Evolutionary conservation across 768 basidiomycete species (phyloP).

Genomic region (Calocybe gangraenosa): DNA sequence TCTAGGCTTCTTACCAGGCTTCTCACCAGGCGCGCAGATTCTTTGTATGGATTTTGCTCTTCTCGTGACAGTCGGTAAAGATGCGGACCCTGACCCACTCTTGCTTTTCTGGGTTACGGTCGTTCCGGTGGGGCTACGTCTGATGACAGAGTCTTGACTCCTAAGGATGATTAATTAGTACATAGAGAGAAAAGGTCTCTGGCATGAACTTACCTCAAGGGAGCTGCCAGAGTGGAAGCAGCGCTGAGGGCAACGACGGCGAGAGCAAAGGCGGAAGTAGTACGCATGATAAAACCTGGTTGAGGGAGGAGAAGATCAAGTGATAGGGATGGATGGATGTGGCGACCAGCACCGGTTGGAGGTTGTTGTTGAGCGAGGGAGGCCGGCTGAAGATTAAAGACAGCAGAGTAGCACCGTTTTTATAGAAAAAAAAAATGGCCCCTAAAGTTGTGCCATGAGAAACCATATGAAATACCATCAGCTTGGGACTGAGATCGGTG

Average conservation of each 20-base stretch:
- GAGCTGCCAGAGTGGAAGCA: conserved; percentile 25
- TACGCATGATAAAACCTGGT: conserved; percentile 9
- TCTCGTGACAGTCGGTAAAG: no score
- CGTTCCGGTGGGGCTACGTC: no score
- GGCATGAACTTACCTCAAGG: no score
- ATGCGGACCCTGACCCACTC: no score
- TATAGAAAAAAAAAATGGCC: not conserved
- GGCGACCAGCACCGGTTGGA: conserved; percentile 33
- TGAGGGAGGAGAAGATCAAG: conserved; percentile 11
- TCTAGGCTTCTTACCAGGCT: no score
- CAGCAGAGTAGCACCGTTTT: not conserved
- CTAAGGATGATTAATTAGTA: no score
- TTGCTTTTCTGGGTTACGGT: no score
- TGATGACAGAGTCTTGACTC: no score
- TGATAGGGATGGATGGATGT: conserved; percentile 17
- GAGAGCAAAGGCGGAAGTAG: conserved; percentile 24
- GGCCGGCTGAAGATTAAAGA: conserved; percentile 27
- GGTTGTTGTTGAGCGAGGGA: conserved; percentile 26
- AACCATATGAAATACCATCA: not conserved
- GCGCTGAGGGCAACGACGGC: conserved; percentile 27
- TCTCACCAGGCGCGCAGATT: no score
- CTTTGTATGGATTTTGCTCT: no score
- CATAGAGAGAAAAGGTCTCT: no score
- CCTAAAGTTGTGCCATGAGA: not conserved
- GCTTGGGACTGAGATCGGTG: no score